Conservation (phyloP, 495 filamentous ascomycete species). For the Trichoderma asperelloides region DNA sequence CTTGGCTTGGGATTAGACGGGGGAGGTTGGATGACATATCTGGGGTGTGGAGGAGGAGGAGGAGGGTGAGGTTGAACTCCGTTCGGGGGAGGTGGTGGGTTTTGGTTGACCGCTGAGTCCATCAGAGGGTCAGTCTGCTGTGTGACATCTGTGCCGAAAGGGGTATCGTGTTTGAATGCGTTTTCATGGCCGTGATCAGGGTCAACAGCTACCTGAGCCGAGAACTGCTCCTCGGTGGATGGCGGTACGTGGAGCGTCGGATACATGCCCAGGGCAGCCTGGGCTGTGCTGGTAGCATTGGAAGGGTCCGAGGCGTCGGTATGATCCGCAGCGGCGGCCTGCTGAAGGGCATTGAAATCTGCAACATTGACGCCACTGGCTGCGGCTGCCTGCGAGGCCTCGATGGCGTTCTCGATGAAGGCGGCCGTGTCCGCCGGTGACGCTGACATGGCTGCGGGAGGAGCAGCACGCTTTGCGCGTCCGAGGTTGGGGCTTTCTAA, state of each 20-base stretch:
- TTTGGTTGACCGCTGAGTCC: slow-evolving; percentile 22
- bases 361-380: slow-evolving; percentile 27
- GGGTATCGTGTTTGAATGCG: slow-evolving; percentile 18
- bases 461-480: slow-evolving; percentile 35
- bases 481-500: slow-evolving; percentile 35
- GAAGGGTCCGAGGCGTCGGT: slow-evolving; percentile 36
- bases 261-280: slow-evolving; percentile 59
- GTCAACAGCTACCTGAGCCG: slow-evolving; percentile 31
- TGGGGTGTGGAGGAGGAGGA: slow-evolving; percentile 13
- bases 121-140: slow-evolving; percentile 31
- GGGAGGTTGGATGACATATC: slow-evolving; percentile 25
- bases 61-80: slow-evolving; percentile 15
- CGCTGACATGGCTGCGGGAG: slow-evolving; percentile 28
- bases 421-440: slow-evolving; percentile 26
- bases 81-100: slow-evolving; percentile 17
- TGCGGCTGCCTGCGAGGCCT: slow-evolving; percentile 30
- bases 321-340: slow-evolving; percentile 34
- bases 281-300: slow-evolving; percentile 55
- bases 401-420: slow-evolving; percentile 36
- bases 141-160: slow-evolving; percentile 17
- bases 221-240: slow-evolving; percentile 61
- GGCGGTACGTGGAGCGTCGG: slow-evolving; percentile 62
- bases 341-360: slow-evolving; percentile 42
- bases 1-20: slow-evolving; percentile 58
- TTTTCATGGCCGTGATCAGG: slow-evolving; percentile 22